phyloP scores from a whole-genome alignment of 169 alveolate genomes.

The Cryptosporidium meleagridis region DNA sequence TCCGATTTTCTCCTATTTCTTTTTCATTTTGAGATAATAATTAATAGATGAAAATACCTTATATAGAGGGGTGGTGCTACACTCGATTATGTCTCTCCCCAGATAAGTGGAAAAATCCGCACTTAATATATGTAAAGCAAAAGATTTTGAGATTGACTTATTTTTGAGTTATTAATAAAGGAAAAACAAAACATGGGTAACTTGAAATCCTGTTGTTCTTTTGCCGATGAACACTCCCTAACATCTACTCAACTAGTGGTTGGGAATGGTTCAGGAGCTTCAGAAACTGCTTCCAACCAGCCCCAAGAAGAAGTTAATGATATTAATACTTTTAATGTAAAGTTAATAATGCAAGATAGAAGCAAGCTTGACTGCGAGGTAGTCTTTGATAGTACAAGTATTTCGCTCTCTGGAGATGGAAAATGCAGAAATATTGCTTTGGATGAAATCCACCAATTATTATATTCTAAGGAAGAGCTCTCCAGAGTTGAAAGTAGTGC shows the following conservation, averaged over 20 bases:
- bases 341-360: constrained; percentile 70
- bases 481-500: constrained; percentile 87
- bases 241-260: constrained; percentile 65
- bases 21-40: neutral
- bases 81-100: constrained; percentile 60
- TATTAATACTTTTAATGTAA: constrained; percentile 36
- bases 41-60: neutral
- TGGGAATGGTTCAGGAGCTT: constrained; percentile 57
- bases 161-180: neutral
- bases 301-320: constrained; percentile 46
- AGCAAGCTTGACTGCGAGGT: constrained; percentile 72
- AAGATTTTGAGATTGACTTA: constrained; percentile 5
- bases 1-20: neutral
- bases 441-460: constrained; percentile 74
- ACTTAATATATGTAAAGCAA: neutral
- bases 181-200: constrained; percentile 62
- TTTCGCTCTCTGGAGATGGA: constrained; percentile 72
- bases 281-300: constrained; percentile 40
- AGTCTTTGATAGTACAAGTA: constrained; percentile 48
- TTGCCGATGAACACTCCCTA: constrained; percentile 67
- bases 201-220: constrained; percentile 72
- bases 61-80: constrained; percentile 49
- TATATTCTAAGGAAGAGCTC: constrained; percentile 86
- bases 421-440: constrained; percentile 64
- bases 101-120: constrained; percentile 35